Conservation (phyloP, 176 grass and related monocot species). For the Areca catechu region DNA sequence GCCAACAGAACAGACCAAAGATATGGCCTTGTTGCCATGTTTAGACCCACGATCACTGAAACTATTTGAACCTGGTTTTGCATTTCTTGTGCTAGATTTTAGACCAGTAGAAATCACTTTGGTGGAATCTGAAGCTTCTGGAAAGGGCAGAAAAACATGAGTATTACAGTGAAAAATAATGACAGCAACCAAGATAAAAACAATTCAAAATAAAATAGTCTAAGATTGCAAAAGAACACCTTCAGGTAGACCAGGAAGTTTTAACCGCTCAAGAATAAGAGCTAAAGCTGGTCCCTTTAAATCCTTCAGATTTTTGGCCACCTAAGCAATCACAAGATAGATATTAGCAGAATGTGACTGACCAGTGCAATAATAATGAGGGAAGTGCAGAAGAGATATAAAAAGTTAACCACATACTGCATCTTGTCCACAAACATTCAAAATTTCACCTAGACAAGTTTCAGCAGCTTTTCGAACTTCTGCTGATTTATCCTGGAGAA, state of each 20-base stretch:
- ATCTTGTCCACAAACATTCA: conserved; percentile 80
- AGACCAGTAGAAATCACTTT: conserved; percentile 56
- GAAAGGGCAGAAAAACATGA: conserved; percentile 14
- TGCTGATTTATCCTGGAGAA: conserved; percentile 92
- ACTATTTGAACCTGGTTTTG: conserved; percentile 43
- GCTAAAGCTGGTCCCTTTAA: conserved; percentile 73
- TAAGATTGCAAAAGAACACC: conserved; percentile 30
- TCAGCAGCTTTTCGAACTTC: conserved; percentile 96
- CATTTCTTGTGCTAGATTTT: conserved; percentile 64
- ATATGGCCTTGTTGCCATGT: conserved; percentile 42
- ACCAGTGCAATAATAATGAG: background rate
- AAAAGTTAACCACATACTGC: conserved; percentile 41
- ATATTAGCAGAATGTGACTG: too few species aligned
- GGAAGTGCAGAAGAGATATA: background rate
- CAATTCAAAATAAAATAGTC: conserved; percentile 6
- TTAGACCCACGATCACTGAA: conserved; percentile 51
- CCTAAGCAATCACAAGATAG: conserved; percentile 20
- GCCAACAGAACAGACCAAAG: conserved; percentile 41
- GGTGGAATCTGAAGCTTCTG: conserved; percentile 63
- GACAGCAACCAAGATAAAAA: background rate
- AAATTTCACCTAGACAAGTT: conserved; percentile 76
- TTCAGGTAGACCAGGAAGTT: conserved; percentile 60
- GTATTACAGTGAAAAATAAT: conserved; percentile 10
- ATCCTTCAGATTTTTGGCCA: conserved; percentile 83
- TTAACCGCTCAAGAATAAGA: conserved; percentile 73